Base-by-base conservation (phyloP, 129 eudicot genomes). In the Silybum marianum region DNA sequence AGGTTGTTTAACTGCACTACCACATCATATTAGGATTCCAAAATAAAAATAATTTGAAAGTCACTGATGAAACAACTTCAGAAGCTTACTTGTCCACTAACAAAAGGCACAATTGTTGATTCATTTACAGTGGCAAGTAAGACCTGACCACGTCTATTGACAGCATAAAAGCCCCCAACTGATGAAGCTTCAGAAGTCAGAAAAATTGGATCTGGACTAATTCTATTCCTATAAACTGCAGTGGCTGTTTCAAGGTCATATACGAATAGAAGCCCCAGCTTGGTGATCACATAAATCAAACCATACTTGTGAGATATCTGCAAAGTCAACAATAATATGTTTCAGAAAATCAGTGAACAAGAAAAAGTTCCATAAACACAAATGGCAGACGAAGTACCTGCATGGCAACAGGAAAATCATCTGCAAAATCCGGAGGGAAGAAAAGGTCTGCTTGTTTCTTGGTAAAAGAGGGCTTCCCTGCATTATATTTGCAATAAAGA, bases 361-460 rank as follows among this genome's bases (percentile, higher is more conserved):
- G 23, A 71, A 73, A n/a, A 28, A 46, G 65, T 14, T n/a, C 25
- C 9, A 38, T 18, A 67, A 38, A 62, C 54, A 44, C 9, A 69
- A 62, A 73, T 30, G 69, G 23, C 34, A 78, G 67, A 78, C 48
- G 21, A 71, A 16, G 16, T 82, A 94, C 98, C 98, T 94, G 98
- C 98, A 94, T 94, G 73, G 97, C 86, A 58, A 94, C 98, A 38
- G 98, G 98, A 76, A 94, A 94, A 73, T 94, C 98, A 58, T 94
- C 98, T 46, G 91, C 91, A 89, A 94, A 94, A 84, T 94, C 98
- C 8, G 96, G 98, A 87, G 98, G 98, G 82, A 94, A 94, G 81
- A 94, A 94, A 40, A 94, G 94, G 76, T 94, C 98, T 73, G 98
- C 96, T 83, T 94, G 98, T 81, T 94, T 92, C 86, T 94, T 94